These are phyloP conservation scores for Cucurbitaria berberidis DNA, from an alignment of 2,329 filamentous ascomycete species.

Conservation along the genomic window DNA sequence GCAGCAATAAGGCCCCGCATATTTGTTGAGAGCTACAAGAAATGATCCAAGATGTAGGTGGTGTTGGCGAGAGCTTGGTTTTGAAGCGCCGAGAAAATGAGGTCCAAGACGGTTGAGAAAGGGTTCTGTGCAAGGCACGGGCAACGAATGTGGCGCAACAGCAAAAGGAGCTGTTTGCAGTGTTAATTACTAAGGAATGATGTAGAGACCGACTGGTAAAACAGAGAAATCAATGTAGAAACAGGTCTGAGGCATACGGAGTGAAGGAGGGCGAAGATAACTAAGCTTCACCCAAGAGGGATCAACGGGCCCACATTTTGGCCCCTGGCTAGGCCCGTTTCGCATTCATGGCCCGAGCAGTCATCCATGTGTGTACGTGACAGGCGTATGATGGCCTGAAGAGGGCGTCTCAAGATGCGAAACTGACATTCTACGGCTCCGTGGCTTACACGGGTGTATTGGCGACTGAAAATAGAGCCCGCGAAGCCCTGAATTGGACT, in stretches of 20 bases:
- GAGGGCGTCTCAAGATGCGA: not conserved
- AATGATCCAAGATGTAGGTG: conserved; percentile 30
- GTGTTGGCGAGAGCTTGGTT: conserved; percentile 35
- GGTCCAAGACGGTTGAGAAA: conserved; percentile 19
- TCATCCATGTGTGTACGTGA: not conserved
- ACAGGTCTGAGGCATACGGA: conserved; percentile 42
- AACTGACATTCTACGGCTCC: not conserved
- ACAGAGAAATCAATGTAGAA: conserved; percentile 36
- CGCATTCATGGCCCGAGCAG: conserved; percentile 17
- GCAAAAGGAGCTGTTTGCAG: conserved; percentile 28
- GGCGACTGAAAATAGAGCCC: not conserved
- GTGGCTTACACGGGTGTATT: not conserved
- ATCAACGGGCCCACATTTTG: conserved; percentile 25
- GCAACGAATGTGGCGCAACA: conserved; percentile 34
- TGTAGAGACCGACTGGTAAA: conserved; percentile 41
- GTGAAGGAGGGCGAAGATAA: conserved; percentile 36
- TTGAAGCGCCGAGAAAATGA: conserved; percentile 29
- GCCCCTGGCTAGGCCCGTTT: conserved; percentile 38
- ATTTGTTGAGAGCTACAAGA: conserved; percentile 41
- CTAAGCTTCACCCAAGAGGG: conserved; percentile 33
- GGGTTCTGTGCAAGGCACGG: conserved; percentile 7
- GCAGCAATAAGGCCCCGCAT: conserved; percentile 63
- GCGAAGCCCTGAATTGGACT: not conserved
- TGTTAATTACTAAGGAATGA: conserved; percentile 27
- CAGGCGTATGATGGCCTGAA: not conserved